These are phyloP conservation scores for Hortiboletus rubellus DNA, from an alignment of 1,284 basidiomycete species.

Conservation along the genomic window DNA sequence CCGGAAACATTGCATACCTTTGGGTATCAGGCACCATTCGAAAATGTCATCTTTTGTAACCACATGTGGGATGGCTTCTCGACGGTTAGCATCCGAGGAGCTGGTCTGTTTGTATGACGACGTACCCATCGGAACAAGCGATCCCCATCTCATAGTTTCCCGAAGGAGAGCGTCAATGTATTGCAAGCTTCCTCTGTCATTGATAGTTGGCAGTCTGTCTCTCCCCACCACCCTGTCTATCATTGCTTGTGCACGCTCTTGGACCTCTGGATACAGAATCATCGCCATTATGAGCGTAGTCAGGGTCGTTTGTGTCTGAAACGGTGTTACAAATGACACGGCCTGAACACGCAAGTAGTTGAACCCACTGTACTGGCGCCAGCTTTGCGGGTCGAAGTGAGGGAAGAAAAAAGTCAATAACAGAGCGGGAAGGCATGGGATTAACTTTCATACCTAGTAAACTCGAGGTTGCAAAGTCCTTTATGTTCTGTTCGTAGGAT, in stretches of 20 bases:
- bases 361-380: slow-evolving; percentile 26
- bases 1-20: slow-evolving; percentile 17
- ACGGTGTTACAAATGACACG: background rate
- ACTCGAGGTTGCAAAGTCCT: slow-evolving; percentile 19
- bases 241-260: slow-evolving; percentile 24
- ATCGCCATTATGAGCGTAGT: slow-evolving; percentile 23
- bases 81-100: background rate
- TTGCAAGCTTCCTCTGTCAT: slow-evolving; percentile 22
- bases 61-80: slow-evolving; percentile 24
- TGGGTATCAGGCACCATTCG: slow-evolving; percentile 26
- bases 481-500: slow-evolving; percentile 19
- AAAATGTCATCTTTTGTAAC: slow-evolving; percentile 28
- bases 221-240: slow-evolving; percentile 27
- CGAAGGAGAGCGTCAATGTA: slow-evolving; percentile 31
- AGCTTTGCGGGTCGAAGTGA: slow-evolving; percentile 12
- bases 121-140: slow-evolving; percentile 28
- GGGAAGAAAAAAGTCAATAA: background rate
- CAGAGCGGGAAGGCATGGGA: background rate
- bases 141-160: slow-evolving; percentile 29
- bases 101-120: background rate
- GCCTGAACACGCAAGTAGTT: background rate
- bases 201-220: slow-evolving; percentile 22
- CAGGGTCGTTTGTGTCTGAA: slow-evolving; percentile 28
- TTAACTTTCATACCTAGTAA: slow-evolving; percentile 20
- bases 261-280: slow-evolving; percentile 26